These are phyloP conservation scores for Leucocoprinus birnbaumii DNA, from an alignment of 768 basidiomycete species.

Conservation along the genomic window DNA sequence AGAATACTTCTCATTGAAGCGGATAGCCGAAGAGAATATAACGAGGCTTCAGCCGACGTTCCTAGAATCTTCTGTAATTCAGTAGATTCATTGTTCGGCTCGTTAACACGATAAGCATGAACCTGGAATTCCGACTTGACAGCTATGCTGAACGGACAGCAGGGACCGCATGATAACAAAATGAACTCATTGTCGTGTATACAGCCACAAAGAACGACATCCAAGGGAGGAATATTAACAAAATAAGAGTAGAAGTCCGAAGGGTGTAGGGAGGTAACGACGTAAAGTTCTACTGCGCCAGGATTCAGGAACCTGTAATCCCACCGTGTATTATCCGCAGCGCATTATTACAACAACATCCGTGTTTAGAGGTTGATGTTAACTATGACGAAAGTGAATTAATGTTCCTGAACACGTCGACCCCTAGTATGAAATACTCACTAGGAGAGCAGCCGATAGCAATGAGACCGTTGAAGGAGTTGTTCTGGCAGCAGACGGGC, in stretches of 20 bases:
- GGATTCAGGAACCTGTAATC: no score
- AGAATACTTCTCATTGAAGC: no score
- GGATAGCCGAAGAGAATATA: no score
- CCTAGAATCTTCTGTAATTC: no score
- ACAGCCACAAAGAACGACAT: constrained; percentile 8
- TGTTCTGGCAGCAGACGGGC: constrained; percentile 45
- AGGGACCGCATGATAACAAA: constrained; percentile 18
- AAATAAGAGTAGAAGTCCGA: constrained; percentile 9
- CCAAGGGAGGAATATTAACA: neutral
- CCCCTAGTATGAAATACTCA: constrained; percentile 20
- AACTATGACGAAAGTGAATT: constrained; percentile 13
- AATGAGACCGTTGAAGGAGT: constrained; percentile 41
- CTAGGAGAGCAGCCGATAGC: constrained; percentile 40
- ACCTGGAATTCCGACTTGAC: constrained; percentile 9
- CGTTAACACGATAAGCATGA: neutral
- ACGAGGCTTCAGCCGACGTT: no score
- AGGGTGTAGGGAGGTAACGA: constrained; percentile 5
- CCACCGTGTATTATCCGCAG: no score
- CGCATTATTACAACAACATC: no score
- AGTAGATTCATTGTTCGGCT: neutral
- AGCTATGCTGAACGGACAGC: constrained; percentile 7
- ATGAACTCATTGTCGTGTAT: constrained; percentile 17
- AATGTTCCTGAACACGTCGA: neutral
- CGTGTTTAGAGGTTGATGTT: constrained; percentile 18
- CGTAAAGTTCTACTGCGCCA: no score